Base-by-base conservation (phyloP, 208 protist species). In the Leptomonas pyrrhocoris region DNA sequence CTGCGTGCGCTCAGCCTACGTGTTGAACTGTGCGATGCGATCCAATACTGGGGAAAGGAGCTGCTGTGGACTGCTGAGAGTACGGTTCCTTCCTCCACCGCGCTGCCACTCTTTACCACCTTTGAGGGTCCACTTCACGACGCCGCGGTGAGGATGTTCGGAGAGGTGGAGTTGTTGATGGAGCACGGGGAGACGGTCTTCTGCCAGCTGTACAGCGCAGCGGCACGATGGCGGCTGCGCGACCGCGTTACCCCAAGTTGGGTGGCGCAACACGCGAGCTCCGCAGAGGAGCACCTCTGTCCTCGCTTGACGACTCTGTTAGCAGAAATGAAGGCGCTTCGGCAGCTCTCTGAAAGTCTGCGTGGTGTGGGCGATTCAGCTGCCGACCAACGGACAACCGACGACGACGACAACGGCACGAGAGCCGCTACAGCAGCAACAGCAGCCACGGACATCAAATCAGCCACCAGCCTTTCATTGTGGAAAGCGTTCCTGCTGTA, bases 401-500 rank as follows among this genome's bases (percentile, higher is more conserved):
- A 21, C 36, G 54, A 31, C 25, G 21, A 19, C 30, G 21, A 6
- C 21, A 27, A 18, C 40, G 7, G 13, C 30, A 34, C 57, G n/a
- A 16, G 45, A 19, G 11, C 40, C 40, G 18, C 49, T 13, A 15
- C 51, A 12, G 54, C 19, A 31, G 1, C 21, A 30, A 31, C 36
- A 3, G 19, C 36, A 4, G n/a, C 55, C 0, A 8, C 34, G 28
- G 28, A n/a, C 12, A 34, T n/a, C n/a, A 45, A 28, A 7, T 27
- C 27, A 0, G 49, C 58, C 43, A 57, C 57, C 1, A 62, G 63
- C 27, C 36, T 71, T 21, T 21, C 40, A 11, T 55, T 66, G 21
- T 77, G 68, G 51, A 56, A 73, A 28, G 68, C 72, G 42, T 58
- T 78, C 13, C 34, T 86, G 7, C 54, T 84, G 19, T 60, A 76